Conservation (phyloP, 164 flowering plant species). For the Berberis vulgaris region DNA sequence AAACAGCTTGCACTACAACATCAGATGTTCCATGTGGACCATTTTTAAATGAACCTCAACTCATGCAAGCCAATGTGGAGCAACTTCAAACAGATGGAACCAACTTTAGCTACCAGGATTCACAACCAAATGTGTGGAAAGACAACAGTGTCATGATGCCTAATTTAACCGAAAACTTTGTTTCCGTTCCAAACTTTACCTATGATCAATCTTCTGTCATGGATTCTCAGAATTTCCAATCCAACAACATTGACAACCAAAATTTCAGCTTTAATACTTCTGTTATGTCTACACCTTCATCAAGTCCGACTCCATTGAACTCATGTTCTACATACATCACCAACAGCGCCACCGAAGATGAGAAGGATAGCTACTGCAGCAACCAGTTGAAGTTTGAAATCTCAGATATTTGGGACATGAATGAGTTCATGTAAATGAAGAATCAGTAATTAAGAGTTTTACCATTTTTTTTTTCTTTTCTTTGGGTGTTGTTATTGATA, state of each 20-base stretch:
- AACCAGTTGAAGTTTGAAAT: slow-evolving; percentile 44
- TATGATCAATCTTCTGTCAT: neutral
- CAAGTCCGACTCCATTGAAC: slow-evolving; percentile 48
- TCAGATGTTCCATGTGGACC: slow-evolving; percentile 22
- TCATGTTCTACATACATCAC: slow-evolving; percentile 34
- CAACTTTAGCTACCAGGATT: slow-evolving; percentile 16
- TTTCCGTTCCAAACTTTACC: slow-evolving; percentile 11
- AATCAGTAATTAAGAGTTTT: too few relatives aligned
- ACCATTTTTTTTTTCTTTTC: too few relatives aligned
- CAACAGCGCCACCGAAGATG: slow-evolving; percentile 42
- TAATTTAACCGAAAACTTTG: slow-evolving; percentile 15
- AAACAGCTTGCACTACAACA: slow-evolving; percentile 20
- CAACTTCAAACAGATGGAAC: slow-evolving; percentile 20
- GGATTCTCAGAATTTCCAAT: slow-evolving; percentile 8
- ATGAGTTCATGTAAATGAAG: slow-evolving; percentile 34
- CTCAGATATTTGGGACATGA: slow-evolving; percentile 39
- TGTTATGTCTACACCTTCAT: slow-evolving; percentile 48
- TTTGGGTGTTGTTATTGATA: too few relatives aligned
- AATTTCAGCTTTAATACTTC: slow-evolving; percentile 23
- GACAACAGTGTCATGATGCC: slow-evolving; percentile 13
- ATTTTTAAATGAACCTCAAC: slow-evolving; percentile 22
- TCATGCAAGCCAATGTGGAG: slow-evolving; percentile 27
- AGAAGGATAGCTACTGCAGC: slow-evolving; percentile 55
- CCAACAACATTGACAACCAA: slow-evolving; percentile 20
- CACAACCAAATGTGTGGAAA: slow-evolving; percentile 28